Base-by-base conservation (phyloP, 306 rosid species). In the Boehmeria nivea region DNA sequence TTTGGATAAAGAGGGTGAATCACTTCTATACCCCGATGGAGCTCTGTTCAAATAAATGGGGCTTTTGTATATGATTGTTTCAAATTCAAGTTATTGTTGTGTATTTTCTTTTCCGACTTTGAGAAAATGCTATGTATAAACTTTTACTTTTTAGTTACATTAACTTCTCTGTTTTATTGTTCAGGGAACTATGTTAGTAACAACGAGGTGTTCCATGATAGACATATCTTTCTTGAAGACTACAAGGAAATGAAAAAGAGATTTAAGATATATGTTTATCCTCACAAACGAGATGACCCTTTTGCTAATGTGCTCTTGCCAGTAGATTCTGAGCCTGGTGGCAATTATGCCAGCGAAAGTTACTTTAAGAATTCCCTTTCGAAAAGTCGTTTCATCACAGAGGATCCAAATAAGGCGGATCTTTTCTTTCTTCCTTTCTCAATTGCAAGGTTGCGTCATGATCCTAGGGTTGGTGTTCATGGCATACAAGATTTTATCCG, bases 321-420 rank as follows among this genome's bases (percentile, higher is more conserved):
- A 10, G 80, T 70, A 55, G 66, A 75, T 51, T 59, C 34, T 25
- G 82, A 83, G 63, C 95, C 97, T 1, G 52, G 72, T n/a, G 89
- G 97, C 43, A 85, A 89, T 46, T 89, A 89, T 59, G 95, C 97
- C 20, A 89, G 97, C 57, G 97, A 89, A 64, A 78, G 95, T 71
- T 89, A 78, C 85, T 85, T 85, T 66, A 89, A 89, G 61, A 81
- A 65, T 47, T 73, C 57, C 51, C 87, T 89, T 8, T 47, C 69
- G 68, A 74, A 72, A 54, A 85, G 95, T 54, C 87, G 60, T 48
- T 81, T 89, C 77, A 67, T 83, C 43, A 83, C 93, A 12, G 48
- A 64, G 6, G 80, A 89, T 50, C 82, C 95, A 34, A 23, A 47
- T 10, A 37, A 74, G 54, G 95, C 95, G 38, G 83, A 81, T 62